Conservation (phyloP, 495 filamentous ascomycete species). For the Apodospora peruviana region DNA sequence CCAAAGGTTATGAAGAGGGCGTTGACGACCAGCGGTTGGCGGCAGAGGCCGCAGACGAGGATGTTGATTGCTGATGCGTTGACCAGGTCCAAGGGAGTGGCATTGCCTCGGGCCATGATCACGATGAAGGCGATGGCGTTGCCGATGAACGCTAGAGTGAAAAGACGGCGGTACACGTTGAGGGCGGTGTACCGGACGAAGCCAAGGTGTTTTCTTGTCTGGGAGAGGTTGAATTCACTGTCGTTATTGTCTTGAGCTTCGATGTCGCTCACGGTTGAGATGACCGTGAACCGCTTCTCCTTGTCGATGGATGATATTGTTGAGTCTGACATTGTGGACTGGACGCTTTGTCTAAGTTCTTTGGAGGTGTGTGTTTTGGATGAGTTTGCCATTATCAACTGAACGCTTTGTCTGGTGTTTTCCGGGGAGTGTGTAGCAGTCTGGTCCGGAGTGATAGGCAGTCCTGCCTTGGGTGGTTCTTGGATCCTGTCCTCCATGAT, state of each 20-base stretch:
- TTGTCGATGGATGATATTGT: not conserved
- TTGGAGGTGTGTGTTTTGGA: too few relatives aligned
- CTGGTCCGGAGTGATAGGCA: too few relatives aligned
- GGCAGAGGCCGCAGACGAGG: constrained; percentile 49
- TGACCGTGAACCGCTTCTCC: not conserved
- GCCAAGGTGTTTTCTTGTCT: constrained; percentile 17
- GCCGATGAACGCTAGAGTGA: constrained; percentile 24
- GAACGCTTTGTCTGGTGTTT: too few relatives aligned
- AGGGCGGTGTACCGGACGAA: constrained; percentile 23
- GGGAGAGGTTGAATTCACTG: constrained; percentile 5
- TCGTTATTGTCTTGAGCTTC: constrained; percentile 13
- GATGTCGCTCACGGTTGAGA: constrained; percentile 12
- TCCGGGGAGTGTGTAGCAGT: too few relatives aligned
- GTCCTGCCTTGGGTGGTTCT: too few relatives aligned
- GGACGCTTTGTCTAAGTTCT: too few relatives aligned
- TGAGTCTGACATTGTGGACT: not conserved
- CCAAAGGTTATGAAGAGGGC: constrained; percentile 56
- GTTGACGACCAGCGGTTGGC: constrained; percentile 72
- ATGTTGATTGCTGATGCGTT: constrained; percentile 42
- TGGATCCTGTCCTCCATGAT: too few relatives aligned
- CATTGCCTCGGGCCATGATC: constrained; percentile 14
- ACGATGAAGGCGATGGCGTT: constrained; percentile 26
- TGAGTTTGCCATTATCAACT: too few relatives aligned
- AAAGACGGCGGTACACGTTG: constrained; percentile 29
- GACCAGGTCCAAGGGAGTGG: constrained; percentile 21